Evolutionary conservation across 495 filamentous ascomycete species (phyloP).

Genomic region (Hyaloscypha hepaticicola): DNA sequence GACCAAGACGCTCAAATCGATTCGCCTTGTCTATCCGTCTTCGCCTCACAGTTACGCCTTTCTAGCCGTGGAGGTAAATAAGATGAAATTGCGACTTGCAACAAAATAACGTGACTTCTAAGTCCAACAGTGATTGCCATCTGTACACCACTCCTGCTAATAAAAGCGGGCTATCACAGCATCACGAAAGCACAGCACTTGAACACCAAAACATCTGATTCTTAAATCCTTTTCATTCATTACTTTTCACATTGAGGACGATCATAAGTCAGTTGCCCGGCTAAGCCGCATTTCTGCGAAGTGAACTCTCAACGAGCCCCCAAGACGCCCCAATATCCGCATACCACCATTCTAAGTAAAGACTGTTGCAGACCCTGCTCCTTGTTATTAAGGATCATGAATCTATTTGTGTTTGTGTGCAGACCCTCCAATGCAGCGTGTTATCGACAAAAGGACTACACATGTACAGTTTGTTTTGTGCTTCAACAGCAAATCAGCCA

Average conservation of each 20-base stretch:
- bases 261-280: background rate
- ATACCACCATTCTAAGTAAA: conserved; percentile 12
- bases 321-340: background rate
- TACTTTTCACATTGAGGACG: background rate
- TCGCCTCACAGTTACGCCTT: too few relatives aligned
- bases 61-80: too few relatives aligned
- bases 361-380: conserved; percentile 13
- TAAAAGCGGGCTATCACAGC: too few relatives aligned
- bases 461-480: background rate
- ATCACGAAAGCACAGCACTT: too few relatives aligned
- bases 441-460: conserved; percentile 5
- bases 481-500: background rate
- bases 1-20: background rate
- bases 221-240: background rate
- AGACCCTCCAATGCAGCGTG: background rate
- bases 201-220: background rate
- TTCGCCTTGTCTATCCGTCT: too few relatives aligned
- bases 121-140: too few relatives aligned
- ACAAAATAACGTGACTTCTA: too few relatives aligned
- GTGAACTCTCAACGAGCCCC: background rate
- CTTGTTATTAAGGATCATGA: background rate
- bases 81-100: too few relatives aligned
- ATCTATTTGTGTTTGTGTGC: background rate
- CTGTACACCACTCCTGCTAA: too few relatives aligned
- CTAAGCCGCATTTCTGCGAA: background rate